These are phyloP conservation scores for Pseudogymnoascus pannorum DNA, from an alignment of 2,329 filamentous ascomycete species.

Conservation along the genomic window DNA sequence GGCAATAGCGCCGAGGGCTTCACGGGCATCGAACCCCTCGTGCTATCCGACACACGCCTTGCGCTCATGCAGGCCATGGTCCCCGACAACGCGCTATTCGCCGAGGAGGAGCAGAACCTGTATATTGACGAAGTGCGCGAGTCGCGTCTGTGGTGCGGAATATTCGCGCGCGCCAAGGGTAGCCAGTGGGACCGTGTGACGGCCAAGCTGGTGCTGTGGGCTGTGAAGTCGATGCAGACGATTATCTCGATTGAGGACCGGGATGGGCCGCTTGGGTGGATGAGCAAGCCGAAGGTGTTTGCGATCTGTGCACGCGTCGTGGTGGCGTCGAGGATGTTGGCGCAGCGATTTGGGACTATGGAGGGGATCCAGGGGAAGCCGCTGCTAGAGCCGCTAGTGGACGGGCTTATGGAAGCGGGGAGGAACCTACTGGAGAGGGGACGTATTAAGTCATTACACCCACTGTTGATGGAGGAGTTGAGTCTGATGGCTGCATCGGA, in stretches of 20 bases:
- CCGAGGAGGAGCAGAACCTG: conserved; percentile 88
- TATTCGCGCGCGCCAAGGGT: conserved; percentile 14
- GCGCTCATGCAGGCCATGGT: conserved; percentile 38
- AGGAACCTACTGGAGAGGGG: background rate
- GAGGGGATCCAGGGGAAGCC: background rate
- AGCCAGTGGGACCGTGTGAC: background rate
- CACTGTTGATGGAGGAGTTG: conserved; percentile 5
- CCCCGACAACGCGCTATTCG: conserved; percentile 67
- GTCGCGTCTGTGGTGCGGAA: conserved; percentile 53
- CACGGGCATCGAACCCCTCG: background rate
- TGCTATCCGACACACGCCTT: conserved; percentile 5
- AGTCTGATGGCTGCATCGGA: background rate
- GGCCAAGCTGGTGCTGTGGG: background rate
- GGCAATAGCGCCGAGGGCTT: background rate
- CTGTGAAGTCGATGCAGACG: conserved; percentile 11
- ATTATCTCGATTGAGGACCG: conserved; percentile 27
- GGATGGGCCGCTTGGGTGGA: conserved; percentile 68
- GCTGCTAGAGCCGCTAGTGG: background rate
- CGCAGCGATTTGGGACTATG: background rate
- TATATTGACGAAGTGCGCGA: conserved; percentile 80
- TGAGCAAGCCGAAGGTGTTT: conserved; percentile 61
- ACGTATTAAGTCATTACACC: background rate
- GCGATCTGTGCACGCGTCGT: conserved; percentile 44
- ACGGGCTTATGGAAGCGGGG: background rate
- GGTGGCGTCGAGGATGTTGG: conserved; percentile 23